Evolutionary conservation across 2,329 filamentous ascomycete genomes (phyloP), one percentile per base, ranked within the genome.

Genomic region (Teratosphaeria pseudoeucalypti): DNA sequence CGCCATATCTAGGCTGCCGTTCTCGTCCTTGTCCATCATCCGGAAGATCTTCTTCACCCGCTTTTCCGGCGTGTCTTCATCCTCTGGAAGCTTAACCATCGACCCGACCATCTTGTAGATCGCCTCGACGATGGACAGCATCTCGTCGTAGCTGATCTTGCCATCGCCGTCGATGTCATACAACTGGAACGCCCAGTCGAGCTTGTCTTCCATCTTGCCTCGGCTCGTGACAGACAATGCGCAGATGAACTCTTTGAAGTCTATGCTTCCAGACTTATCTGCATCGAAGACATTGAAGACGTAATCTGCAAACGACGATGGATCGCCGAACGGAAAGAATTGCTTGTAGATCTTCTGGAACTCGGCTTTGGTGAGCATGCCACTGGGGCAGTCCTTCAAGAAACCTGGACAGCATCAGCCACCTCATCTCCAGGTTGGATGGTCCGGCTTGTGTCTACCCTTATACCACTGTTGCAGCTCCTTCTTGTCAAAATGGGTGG

Each of bases 11-110:
- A 99, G 79, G 72, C 89, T 95, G 68, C 92, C 94, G 73, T 97
- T 97, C 79, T 97, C 92, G 74, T 99, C 94, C 82, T 99, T 99
- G 81, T 99, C 94, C 94, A 99, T 99, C 94, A 97, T 97, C 71
- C 88, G 83, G 82, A 99, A 99, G 75, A 99, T 97, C 82, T 99
- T 99, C 76, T 82, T 86, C 64, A 99, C 94, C 65, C 94, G 88
- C 81, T 99, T 99, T 81, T 97, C 92, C 19, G 94, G 94, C 60
- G 94, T 99, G 77, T 99, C 92, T 79, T 99, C 94, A 77, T 99
- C 94, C 76, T 96, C 91, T 57, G 94, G 94, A 53, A 99, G 82
- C 77, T 97, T 97, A 70, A 99, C 94, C 94, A 99, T 99, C 57
- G 92, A 96, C 66, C 94, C 94, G 64, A 97, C 94, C 94, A 99